These are phyloP conservation scores for Globisporangium irregulare DNA, from an alignment of 352 stramenopile genomes.

Conservation along the genomic window DNA sequence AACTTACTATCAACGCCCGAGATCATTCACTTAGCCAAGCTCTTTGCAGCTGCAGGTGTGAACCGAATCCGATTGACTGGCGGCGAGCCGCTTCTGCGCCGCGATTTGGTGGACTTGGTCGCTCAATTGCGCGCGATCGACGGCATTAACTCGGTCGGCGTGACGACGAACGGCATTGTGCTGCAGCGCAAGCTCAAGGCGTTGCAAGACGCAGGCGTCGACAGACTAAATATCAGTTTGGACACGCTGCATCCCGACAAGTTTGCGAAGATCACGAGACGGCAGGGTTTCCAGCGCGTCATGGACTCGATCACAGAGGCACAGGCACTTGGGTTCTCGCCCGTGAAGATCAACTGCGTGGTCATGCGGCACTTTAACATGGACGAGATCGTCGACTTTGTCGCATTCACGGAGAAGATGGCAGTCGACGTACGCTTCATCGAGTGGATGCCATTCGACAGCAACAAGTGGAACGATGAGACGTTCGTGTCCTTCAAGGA, in stretches of 20 bases:
- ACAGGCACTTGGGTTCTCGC: slow-evolving; percentile 41
- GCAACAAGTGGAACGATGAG: slow-evolving; percentile 93
- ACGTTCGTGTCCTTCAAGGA: slow-evolving; percentile 94
- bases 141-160: slow-evolving; percentile 81
- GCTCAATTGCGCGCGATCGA: slow-evolving; percentile 51
- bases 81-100: slow-evolving; percentile 85
- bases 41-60: slow-evolving; percentile 91
- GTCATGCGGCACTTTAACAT: slow-evolving; percentile 97
- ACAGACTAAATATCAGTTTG: slow-evolving; percentile 94
- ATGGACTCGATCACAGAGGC: slow-evolving; percentile 81
- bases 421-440: slow-evolving; percentile 97
- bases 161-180: slow-evolving; percentile 97
- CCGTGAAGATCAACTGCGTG: slow-evolving; percentile 97
- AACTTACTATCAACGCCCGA: slow-evolving; percentile 89
- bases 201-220: slow-evolving; percentile 83
- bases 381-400: slow-evolving; percentile 94
- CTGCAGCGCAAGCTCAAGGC: slow-evolving; percentile 80
- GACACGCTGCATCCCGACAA: slow-evolving; percentile 92
- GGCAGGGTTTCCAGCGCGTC: slow-evolving; percentile 86
- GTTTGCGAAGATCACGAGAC: slow-evolving; percentile 93
- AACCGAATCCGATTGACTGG: slow-evolving; percentile 95
- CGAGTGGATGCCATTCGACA: slow-evolving; percentile 99
- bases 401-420: slow-evolving; percentile 84
- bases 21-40: slow-evolving; percentile 84
- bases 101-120: slow-evolving; percentile 55